phyloP scores from a whole-genome alignment of 129 eudicot genomes.

The Smallanthus sonchifolius region DNA sequence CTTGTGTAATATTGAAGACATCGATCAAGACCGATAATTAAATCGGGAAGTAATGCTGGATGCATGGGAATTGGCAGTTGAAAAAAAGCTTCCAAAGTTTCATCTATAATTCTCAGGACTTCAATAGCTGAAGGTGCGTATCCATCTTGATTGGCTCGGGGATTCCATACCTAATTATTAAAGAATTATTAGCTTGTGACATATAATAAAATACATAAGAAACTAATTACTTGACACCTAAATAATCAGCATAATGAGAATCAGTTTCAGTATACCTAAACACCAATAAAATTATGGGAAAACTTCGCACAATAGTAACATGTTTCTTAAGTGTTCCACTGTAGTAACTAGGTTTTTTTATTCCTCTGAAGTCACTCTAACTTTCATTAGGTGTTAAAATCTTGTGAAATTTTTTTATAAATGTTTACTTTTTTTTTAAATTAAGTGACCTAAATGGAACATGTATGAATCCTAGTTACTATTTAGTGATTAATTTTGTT shows the following conservation, averaged over 20 bases:
- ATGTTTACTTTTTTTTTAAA: too few species aligned
- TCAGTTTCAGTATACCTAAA: background rate
- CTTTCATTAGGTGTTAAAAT: too few species aligned
- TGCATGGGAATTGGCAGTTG: constrained; percentile 93
- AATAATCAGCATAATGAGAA: background rate
- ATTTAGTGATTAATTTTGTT: too few species aligned
- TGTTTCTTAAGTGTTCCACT: too few species aligned
- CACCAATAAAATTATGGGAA: background rate
- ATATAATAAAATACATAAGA: background rate
- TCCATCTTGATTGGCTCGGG: constrained; percentile 79
- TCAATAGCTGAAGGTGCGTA: constrained; percentile 92
- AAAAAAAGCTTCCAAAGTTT: constrained; percentile 87
- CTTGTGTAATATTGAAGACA: constrained; percentile 80
- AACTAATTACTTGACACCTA: background rate
- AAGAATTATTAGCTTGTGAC: background rate
- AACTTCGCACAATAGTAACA: too few species aligned
- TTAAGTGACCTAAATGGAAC: too few species aligned
- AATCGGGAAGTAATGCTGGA: constrained; percentile 88
- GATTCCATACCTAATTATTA: constrained; percentile 75
- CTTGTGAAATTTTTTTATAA: too few species aligned
- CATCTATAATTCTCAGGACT: constrained; percentile 73
- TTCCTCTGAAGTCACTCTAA: too few species aligned
- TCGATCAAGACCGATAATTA: constrained; percentile 84
- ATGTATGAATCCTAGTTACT: too few species aligned
- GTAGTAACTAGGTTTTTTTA: too few species aligned